Evolutionary conservation across 2,329 filamentous ascomycete genomes (phyloP).

Genomic region (Venturia oleaginea): DNA sequence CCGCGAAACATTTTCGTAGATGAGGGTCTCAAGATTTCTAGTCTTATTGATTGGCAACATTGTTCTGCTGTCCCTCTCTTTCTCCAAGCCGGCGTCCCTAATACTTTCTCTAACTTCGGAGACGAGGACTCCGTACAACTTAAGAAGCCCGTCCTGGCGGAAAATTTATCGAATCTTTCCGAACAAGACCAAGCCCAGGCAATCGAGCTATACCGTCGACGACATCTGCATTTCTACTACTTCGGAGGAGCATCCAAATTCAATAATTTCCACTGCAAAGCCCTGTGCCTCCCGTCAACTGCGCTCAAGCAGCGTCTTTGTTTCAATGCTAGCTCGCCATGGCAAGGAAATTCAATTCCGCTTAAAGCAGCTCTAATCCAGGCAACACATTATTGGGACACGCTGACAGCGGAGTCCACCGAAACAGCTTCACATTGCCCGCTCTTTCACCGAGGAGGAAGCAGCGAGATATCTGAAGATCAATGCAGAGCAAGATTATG

Average conservation of each 20-base stretch:
- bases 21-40: constrained; percentile 24
- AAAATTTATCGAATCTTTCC: constrained; percentile 17
- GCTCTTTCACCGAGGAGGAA: background rate
- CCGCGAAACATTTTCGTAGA: constrained; percentile 28
- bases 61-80: constrained; percentile 28
- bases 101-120: constrained; percentile 32
- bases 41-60: constrained; percentile 37
- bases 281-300: constrained; percentile 19
- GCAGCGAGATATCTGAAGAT: background rate
- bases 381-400: background rate
- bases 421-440: background rate
- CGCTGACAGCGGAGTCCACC: constrained; percentile 1
- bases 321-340: constrained; percentile 21
- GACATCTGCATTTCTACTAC: constrained; percentile 26
- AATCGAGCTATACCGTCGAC: constrained; percentile 21
- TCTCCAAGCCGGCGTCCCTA: constrained; percentile 30
- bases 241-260: constrained; percentile 21
- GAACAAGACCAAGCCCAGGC: constrained; percentile 17
- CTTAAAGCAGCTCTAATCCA: constrained; percentile 18
- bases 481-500: background rate
- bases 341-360: constrained; percentile 23
- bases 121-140: constrained; percentile 22
- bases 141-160: constrained; percentile 18
- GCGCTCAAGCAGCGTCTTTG: constrained; percentile 21
- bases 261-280: constrained; percentile 22